These are phyloP conservation scores for Aphanomyces invadans DNA, from an alignment of 352 stramenopile genomes.

Conservation along the genomic window DNA sequence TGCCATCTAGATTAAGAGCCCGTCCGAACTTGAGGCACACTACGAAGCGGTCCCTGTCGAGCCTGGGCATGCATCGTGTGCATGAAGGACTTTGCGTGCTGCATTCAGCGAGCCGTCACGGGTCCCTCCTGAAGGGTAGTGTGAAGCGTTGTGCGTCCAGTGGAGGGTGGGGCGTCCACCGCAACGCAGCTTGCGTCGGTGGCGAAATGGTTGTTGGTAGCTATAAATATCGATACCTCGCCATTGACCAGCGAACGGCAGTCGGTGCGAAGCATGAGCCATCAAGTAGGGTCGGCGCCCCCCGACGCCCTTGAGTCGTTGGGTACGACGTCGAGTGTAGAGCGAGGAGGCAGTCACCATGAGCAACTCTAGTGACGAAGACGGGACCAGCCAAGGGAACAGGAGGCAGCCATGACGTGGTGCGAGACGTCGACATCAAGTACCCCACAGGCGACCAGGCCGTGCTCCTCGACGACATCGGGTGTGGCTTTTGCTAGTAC, in stretches of 20 bases:
- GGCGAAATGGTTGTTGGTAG: neutral
- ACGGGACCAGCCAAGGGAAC: neutral
- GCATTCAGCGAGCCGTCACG: no score
- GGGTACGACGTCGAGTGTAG: no score
- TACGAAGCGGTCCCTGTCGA: no score
- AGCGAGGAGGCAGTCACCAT: no score
- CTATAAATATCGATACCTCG: neutral
- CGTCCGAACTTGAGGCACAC: no score
- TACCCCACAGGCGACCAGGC: slow-evolving; percentile 47
- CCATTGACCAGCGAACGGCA: neutral
- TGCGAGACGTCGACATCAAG: slow-evolving; percentile 15
- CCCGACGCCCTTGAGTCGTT: slow-evolving; percentile 10
- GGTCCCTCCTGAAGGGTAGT: no score
- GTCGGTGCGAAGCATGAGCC: neutral
- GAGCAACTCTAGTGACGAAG: slow-evolving; percentile 18
- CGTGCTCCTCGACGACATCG: slow-evolving; percentile 43
- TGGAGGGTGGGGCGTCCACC: no score
- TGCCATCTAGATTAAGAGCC: no score
- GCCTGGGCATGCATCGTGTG: no score
- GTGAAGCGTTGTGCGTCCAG: no score
- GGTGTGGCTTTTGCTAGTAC: slow-evolving; percentile 70
- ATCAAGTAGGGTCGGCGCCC: neutral
- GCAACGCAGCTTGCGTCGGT: no score
- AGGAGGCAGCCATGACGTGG: neutral
- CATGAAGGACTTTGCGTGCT: no score